phyloP scores from a whole-genome alignment of 768 basidiomycete genomes.

The Termitomyces sp. region DNA sequence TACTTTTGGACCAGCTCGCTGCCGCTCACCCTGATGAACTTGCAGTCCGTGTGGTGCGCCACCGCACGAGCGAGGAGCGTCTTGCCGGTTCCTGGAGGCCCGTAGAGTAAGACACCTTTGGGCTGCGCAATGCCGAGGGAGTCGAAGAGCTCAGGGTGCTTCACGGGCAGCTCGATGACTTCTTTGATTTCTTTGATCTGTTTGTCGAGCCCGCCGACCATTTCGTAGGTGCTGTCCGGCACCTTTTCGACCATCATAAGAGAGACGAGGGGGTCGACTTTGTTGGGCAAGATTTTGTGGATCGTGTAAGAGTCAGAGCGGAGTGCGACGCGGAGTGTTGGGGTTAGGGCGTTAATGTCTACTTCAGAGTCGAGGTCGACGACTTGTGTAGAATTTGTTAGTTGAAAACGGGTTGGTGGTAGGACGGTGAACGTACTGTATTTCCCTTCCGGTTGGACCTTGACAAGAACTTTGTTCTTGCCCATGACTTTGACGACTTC shows the following conservation, averaged over 20 bases:
- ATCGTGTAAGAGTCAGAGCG: conserved; percentile 95
- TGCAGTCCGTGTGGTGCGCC: conserved; percentile 96
- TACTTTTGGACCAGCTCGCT: conserved; percentile 97
- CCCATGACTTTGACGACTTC: conserved; percentile 99
- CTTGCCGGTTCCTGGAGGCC: conserved; percentile 96
- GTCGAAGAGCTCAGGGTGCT: conserved; percentile 96
- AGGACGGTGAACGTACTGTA: conserved; percentile 66
- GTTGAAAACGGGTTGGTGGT: not conserved
- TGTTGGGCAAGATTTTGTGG: conserved; percentile 95
- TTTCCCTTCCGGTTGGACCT: conserved; percentile 98
- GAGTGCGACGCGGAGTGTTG: conserved; percentile 88
- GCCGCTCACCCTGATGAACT: conserved; percentile 93
- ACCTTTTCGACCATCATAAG: conserved; percentile 99
- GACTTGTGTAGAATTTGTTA: conserved; percentile 40
- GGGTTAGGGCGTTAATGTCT: conserved; percentile 71
- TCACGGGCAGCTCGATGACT: conserved; percentile 95
- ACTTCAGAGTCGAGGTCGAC: conserved; percentile 92
- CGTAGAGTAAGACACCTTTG: conserved; percentile 93
- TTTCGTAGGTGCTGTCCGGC: conserved; percentile 98
- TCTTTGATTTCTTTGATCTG: conserved; percentile 72
- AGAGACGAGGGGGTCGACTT: conserved; percentile 96
- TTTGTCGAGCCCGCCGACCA: conserved; percentile 94
- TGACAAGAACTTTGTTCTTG: conserved; percentile 97
- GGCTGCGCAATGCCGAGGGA: conserved; percentile 95
- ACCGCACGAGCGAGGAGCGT: conserved; percentile 93